Conservation (phyloP, 108 stramenopile genomes). For the Conticribra weissflogii region DNA sequence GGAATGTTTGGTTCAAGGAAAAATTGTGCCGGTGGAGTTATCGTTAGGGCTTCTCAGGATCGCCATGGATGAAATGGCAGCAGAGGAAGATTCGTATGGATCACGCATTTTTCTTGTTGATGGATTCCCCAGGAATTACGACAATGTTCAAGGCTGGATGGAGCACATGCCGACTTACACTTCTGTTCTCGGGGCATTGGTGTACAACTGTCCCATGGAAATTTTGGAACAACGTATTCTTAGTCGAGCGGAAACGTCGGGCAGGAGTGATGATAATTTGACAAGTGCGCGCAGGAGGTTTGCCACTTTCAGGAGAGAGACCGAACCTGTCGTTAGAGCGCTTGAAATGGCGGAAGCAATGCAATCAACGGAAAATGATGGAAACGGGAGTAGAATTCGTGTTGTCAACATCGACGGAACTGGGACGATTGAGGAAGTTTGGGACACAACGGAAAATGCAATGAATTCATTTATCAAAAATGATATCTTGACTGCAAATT, state of each 20-base stretch:
- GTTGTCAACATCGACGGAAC: constrained; percentile 70
- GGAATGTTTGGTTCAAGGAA: constrained; percentile 83
- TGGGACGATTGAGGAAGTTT: constrained; percentile 73
- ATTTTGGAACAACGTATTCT: constrained; percentile 81
- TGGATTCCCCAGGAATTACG: constrained; percentile 96
- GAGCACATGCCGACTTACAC: constrained; percentile 60
- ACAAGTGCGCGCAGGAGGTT: constrained; percentile 86
- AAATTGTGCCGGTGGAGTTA: constrained; percentile 95
- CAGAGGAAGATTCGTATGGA: constrained; percentile 39
- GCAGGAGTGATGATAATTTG: constrained; percentile 95
- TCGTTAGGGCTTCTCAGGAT: constrained; percentile 82
- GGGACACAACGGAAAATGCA: constrained; percentile 64
- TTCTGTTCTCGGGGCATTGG: constrained; percentile 70
- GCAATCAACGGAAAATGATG: constrained; percentile 25
- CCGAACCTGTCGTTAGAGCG: constrained; percentile 79
- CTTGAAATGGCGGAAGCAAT: constrained; percentile 49
- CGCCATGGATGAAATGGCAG: constrained; percentile 70
- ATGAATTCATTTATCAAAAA: constrained; percentile 70
- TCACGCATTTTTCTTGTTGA: constrained; percentile 90
- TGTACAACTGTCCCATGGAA: constrained; percentile 91
- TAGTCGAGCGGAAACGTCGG: constrained; percentile 84
- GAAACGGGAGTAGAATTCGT: constrained; percentile 35
- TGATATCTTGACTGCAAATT: constrained; percentile 76
- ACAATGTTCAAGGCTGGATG: constrained; percentile 92
- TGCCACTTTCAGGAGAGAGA: constrained; percentile 78